Base-by-base conservation (phyloP, 2,329 filamentous ascomycete species). In the Gaeumannomyces sp. region DNA sequence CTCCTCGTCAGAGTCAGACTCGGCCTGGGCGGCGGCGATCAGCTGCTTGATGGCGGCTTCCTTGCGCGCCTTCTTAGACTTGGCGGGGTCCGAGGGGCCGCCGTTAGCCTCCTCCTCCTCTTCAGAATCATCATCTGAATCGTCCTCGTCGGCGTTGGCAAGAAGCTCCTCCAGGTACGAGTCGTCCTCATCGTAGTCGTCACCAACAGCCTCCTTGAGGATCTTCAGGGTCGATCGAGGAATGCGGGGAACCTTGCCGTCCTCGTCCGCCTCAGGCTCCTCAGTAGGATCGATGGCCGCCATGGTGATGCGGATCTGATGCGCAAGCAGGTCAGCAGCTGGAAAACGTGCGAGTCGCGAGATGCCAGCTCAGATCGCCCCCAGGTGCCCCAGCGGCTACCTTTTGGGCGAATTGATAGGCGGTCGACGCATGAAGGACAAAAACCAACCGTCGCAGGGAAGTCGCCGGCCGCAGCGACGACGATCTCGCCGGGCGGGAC, bases 261-360 rank as follows among this genome's bases (percentile, higher is more conserved):
- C 83, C 65, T 83, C 82, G 70, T 89, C 87, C 66, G 83, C 82
- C 76, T 92, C 85, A 50, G 88, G 84, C 71, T 87, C 83, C 72
- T 91, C 91, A 73, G 87, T 92, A 66, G 95, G 95, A 76, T 99
- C 94, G 76, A 99, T 89, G 70, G 95, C 95, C 73, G 96, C 95
- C 95, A 99, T 99, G 73, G 93, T 98, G 75, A 99, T 92, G 76
- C 92, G 92, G 81, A 97, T 96, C 93, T 97, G 73, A 11, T 13
- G 3, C 3, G 19, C 2, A 14, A 19, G 56, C 6, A 19, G 25
- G 64, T 65, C 31, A 53, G 45, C 22, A 11, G 22, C n/a, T 53
- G 38, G 19, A 53, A 10, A 25, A 10, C 11, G 11, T 4, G n/a
- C 45, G 2, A n/a, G 19, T 53, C 45, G 45, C 11, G 6, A 22